Percentiles rank a stretch among this genome's conserved stretches.
Conservation (phyloP, 768 basidiomycete species). For the Psilocybe tampanensis region DNA sequence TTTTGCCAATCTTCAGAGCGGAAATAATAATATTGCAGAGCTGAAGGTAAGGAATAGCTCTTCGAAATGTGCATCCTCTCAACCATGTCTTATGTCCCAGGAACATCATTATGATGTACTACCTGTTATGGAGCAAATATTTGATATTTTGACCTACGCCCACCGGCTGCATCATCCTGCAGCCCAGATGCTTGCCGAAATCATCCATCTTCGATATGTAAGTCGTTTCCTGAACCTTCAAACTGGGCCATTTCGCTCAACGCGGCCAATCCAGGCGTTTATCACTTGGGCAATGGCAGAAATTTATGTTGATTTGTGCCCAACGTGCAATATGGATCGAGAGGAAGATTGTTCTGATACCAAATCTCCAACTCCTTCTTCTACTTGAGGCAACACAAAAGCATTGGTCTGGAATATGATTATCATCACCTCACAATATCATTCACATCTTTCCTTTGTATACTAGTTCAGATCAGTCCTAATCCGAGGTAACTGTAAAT, state of each 20-base stretch:
- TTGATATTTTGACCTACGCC: slow-evolving; percentile 67
- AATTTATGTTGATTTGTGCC: slow-evolving; percentile 64
- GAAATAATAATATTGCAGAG: slow-evolving; percentile 14
- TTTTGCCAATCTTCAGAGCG: slow-evolving; percentile 18
- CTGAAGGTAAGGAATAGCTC: slow-evolving; percentile 19
- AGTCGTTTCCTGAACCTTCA: slow-evolving; percentile 25
- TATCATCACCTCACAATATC: no score
- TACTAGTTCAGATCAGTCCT: no score
- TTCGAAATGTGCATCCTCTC: neutral
- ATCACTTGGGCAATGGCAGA: slow-evolving; percentile 80
- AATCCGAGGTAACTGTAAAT: no score
- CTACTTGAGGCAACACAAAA: slow-evolving; percentile 1
- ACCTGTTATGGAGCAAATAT: slow-evolving; percentile 68
- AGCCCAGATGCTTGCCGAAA: slow-evolving; percentile 55
- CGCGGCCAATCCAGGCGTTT: slow-evolving; percentile 42
- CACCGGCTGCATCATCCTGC: slow-evolving; percentile 62
- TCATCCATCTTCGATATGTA: slow-evolving; percentile 62
- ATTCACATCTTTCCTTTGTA: no score
- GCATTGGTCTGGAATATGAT: no score
- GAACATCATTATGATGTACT: slow-evolving; percentile 56
- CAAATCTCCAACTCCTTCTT: slow-evolving; percentile 3
- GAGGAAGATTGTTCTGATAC: slow-evolving; percentile 6
- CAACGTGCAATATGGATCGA: slow-evolving; percentile 38
- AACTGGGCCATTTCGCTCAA: neutral
- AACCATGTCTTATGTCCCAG: slow-evolving; percentile 4